These are phyloP conservation scores for Lipomyces sp. DNA, from an alignment of 805 yeast species.

Conservation along the genomic window DNA sequence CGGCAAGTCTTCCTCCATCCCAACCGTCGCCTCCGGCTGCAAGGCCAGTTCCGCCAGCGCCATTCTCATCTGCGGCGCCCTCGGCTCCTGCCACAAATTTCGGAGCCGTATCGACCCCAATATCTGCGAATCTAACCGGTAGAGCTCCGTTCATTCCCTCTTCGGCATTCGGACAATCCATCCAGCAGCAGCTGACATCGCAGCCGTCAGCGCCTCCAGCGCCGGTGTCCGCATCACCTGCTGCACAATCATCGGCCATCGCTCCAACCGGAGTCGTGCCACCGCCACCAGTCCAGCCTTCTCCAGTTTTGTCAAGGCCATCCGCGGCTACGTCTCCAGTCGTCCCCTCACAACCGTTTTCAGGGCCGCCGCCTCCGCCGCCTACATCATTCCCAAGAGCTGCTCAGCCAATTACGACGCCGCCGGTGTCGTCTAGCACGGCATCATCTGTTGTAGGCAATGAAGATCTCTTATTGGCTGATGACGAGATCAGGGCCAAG, in stretches of 20 bases:
- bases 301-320: conserved; percentile 6
- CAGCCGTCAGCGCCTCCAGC: conserved; percentile 31
- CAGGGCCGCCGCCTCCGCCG: conserved; percentile 14
- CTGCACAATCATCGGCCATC: conserved; percentile 19
- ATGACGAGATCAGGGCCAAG: conserved; percentile 63
- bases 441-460: neutral
- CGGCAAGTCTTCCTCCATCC: conserved; percentile 37
- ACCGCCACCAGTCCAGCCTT: conserved; percentile 5
- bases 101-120: conserved; percentile 39
- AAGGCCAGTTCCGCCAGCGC: conserved; percentile 22
- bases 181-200: conserved; percentile 50
- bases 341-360: neutral
- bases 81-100: conserved; percentile 43
- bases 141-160: conserved; percentile 69
- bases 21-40: conserved; percentile 21
- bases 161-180: conserved; percentile 81
- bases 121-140: conserved; percentile 32
- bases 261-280: conserved; percentile 11
- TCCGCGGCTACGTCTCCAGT: neutral
- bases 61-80: conserved; percentile 37
- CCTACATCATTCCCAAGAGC: conserved; percentile 1
- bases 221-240: conserved; percentile 39
- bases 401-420: neutral
- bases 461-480: conserved; percentile 13
- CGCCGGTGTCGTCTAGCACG: conserved; percentile 5